A percentile compares a stretch with the other conserved stretches of the same genome.
phyloP scores from a whole-genome alignment of 2,329 filamentous ascomycete species.

The Eurotiales sp. region DNA sequence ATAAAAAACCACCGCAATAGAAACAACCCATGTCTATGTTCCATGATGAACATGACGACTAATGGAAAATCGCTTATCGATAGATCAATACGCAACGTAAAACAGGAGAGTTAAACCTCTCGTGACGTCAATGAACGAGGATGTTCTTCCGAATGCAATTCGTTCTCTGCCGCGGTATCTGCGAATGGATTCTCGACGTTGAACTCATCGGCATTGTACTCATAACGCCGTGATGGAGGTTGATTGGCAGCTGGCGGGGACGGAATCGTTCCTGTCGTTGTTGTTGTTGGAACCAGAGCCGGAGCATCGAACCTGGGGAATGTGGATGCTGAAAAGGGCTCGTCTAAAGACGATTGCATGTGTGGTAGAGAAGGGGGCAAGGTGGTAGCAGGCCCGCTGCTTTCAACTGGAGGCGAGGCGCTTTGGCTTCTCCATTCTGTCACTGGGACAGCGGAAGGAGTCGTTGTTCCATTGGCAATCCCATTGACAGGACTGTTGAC shows the following conservation, averaged over 20 bases:
- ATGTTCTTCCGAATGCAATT: background rate
- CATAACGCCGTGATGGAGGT: conserved; percentile 18
- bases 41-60: background rate
- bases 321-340: conserved; percentile 13
- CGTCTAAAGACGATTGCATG: background rate
- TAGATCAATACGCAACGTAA: no score
- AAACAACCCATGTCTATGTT: background rate
- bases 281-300: conserved; percentile 10
- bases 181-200: conserved; percentile 42
- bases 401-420: background rate
- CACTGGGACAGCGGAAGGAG: background rate
- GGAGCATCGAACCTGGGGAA: conserved; percentile 2
- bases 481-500: background rate
- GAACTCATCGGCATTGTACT: conserved; percentile 38
- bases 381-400: background rate
- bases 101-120: no score
- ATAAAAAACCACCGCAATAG: background rate
- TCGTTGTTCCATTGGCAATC: background rate
- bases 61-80: no score
- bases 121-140: no score
- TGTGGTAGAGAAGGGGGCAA: background rate
- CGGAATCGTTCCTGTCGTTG: background rate
- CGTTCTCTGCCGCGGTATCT: conserved; percentile 20
- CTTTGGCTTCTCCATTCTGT: background rate
- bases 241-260: background rate